Evolutionary conservation across 495 filamentous ascomycete genomes (phyloP).

Genomic region (Lophium mytilinum): DNA sequence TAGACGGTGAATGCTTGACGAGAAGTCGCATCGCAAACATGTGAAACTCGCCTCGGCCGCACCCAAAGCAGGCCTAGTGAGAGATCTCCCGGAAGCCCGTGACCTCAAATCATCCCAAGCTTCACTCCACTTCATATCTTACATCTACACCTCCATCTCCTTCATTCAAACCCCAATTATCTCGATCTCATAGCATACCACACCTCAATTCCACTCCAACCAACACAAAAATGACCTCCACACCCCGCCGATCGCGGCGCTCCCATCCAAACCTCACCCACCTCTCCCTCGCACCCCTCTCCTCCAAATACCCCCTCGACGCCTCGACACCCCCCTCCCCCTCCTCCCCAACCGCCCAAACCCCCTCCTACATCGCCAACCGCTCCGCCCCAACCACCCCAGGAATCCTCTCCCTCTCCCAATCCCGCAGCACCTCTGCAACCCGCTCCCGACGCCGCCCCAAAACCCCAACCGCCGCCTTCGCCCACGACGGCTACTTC

Average conservation of each 20-base stretch:
- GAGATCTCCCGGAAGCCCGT: neutral
- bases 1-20: too few species aligned
- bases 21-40: neutral
- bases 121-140: neutral
- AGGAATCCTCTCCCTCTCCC: constrained; percentile 34
- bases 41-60: neutral
- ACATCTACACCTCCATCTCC: neutral
- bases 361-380: constrained; percentile 33
- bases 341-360: neutral
- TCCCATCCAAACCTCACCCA: constrained; percentile 35
- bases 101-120: neutral
- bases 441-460: constrained; percentile 18
- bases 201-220: too few species aligned
- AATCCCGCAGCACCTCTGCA: constrained; percentile 27
- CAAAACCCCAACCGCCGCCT: constrained; percentile 5
- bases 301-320: constrained; percentile 24
- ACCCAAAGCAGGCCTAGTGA: neutral
- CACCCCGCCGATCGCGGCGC: constrained; percentile 24
- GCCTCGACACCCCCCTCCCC: constrained; percentile 18
- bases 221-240: neutral
- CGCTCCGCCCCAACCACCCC: constrained; percentile 34
- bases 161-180: neutral
- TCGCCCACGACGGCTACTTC: constrained; percentile 24
- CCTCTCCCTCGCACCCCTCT: constrained; percentile 36
- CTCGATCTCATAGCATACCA: too few species aligned